Base-by-base conservation (phyloP, 139 green algal genomes). In the Volvox africanus region DNA sequence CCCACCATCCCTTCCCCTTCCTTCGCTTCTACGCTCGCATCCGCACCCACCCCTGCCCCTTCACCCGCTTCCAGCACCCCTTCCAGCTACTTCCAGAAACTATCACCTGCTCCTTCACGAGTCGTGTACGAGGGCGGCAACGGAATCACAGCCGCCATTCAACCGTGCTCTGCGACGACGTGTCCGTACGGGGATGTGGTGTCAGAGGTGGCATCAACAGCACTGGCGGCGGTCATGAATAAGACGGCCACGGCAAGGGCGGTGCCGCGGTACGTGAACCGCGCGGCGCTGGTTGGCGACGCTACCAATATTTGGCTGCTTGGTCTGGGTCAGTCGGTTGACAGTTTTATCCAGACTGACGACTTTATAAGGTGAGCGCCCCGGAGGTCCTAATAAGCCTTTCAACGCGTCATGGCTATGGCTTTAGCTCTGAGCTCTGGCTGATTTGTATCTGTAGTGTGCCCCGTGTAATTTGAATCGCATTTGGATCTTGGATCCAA, bases 231-330 rank as follows among this genome's bases (percentile, higher is more conserved):
- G 17, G 80, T 71, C 1, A 0, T 30, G 75, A 33, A 55, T 30
- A 9, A 44, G 12, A 50, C 82, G 1, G 28, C 61, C 9, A 55
- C 30, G 22, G n/a, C 61, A 20, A 26, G 55, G n/a, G n/a, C 81
- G 13, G n/a, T 20, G 19, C 62, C 62, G 32, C 33, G 80, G 67
- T 68, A 80, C 35, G 83, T 88, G 22, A 88, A 88, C 67, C 83
- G 67, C 13, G 83, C 83, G 24, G 65, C 83, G 36, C 67, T 88
- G 26, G 35, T 88, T 62, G 83, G 67, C 14, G 83, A 80, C 21
- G 67, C 33, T 24, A 18, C 21, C 35, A 36, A 67, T 22, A 28
- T 88, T 36, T 88, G 83, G 83, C 20, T 44, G 62, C 67, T 62
- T 62, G 32, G 33, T 35, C 22, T 24, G 20, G 6, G 26, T 1